Base-by-base conservation (phyloP, 108 stramenopile genomes). In the Cyclotella choctawhatcheeana region DNA sequence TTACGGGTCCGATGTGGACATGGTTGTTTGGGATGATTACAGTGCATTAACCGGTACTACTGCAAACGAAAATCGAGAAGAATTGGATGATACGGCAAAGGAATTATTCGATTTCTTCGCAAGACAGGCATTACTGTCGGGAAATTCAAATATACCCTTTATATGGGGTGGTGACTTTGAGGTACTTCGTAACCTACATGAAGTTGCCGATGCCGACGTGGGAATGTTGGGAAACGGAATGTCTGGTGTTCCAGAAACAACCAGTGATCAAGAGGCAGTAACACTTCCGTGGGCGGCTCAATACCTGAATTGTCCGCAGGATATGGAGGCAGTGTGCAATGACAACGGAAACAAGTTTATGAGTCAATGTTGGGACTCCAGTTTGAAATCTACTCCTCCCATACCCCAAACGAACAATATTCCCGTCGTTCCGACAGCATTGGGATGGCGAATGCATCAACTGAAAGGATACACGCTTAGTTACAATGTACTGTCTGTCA, bases 401-500 rank as follows among this genome's bases (percentile, higher is more conserved):
- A 64, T 31, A 18, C 60, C 77, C 54, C 83, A 84, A 76, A 79
- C 34, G 72, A 75, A 54, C 84, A 81, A 83, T 65, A 94, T 77
- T 80, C 93, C 77, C 14, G 55, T 66, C 44, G 2, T 78, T 25
- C 69, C 69, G 26, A 65, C 69, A 24, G 77, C 77, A 0, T 37
- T 71, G 12, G 91, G 91, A 58, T 94, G 88, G 88, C 76, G 89
- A 60, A 52, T 47, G 22, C 93, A 94, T 56, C 89, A 94, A 58
- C 62, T 90, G n/a, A 81, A 71, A 32, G 93, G 88, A 18, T 79
- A 88, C 21, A 80, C 77, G 8, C 64, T 92, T 24, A 86, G 88
- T 1, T 79, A 89, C 60, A 73, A 44, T 35, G 8, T 94, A 20
- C 64, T 94, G 18, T 67, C 71, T 24, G 88, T 84, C 17, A 47